Base-by-base conservation (phyloP, 2,329 filamentous ascomycete genomes). In the Phoma herbarum region DNA sequence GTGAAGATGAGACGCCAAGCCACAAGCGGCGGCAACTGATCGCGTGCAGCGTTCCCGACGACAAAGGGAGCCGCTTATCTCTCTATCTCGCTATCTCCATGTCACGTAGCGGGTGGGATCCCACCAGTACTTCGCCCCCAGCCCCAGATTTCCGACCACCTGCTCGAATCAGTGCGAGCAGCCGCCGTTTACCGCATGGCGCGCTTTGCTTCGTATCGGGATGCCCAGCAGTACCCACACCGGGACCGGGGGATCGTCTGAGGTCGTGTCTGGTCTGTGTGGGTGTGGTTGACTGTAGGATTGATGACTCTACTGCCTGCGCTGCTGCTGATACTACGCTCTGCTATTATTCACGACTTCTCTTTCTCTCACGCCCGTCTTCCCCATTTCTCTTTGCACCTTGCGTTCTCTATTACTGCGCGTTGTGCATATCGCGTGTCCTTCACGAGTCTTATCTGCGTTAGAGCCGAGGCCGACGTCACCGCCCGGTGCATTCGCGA, bases 1-100 rank as follows among this genome's bases (percentile, higher is more conserved):
- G 5, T 5, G 1, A 4, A 22, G 26, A 16, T 54, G 49, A 54
- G 48, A 57, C 35, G 63, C 61, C 64, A 69, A 69, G 42, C 63
- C 66, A 62, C 59, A 64, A 71, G 58, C 63, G 66, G 65, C 66
- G 64, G 64, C 52, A 63, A 50, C 41, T 62, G 59, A 53, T 67
- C 62, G 61, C 60, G 62, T 62, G 62, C 50, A 46, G 35, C n/a
- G 22, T 9, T 31, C 29, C 29, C 29, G 33, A 9, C 45, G 47
- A 58, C 50, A 50, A 60, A 44, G 48, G 54, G 35, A 43, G 44
- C 45, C 39, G 58, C 49, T 48, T 56, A 64, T 54, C 53, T 51
- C 47, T 49, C 29, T 33, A 39, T 35, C 25, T 28, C 26, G 63
- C 60, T 65, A 50, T 61, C 59, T 37, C 51, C 41, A 54, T 64